Evolutionary conservation across 495 filamentous ascomycete species (phyloP).

Genomic region (Tuber indicum): DNA sequence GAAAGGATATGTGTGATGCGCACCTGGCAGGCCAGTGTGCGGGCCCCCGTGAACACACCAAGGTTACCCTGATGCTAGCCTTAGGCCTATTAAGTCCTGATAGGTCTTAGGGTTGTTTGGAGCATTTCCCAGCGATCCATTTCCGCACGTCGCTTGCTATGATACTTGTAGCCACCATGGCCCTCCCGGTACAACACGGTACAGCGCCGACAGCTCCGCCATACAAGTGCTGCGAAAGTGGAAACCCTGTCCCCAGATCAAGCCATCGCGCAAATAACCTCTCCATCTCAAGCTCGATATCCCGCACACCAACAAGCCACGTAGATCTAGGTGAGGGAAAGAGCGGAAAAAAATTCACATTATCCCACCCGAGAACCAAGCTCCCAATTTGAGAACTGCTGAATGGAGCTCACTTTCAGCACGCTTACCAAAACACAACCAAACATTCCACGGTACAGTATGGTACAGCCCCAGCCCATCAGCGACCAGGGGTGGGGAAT

Average conservation of each 20-base stretch:
- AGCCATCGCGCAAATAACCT: not conserved
- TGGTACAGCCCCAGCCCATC: not conserved
- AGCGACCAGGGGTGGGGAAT: not conserved
- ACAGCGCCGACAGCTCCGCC: too few species aligned
- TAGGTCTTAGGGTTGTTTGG: conserved; percentile 1
- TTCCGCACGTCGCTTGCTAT: not conserved
- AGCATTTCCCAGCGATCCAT: not conserved
- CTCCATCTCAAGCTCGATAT: not conserved
- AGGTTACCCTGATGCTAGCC: not conserved
- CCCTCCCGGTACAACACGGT: not conserved
- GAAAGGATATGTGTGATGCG: not conserved
- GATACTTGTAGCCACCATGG: not conserved
- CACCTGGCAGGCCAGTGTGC: not conserved
- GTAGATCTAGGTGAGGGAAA: not conserved
- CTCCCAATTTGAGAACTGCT: not conserved
- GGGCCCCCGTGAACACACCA: not conserved
- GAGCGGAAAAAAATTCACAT: not conserved
- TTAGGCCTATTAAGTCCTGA: not conserved
- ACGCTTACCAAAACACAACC: not conserved
- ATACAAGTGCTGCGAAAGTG: not conserved
- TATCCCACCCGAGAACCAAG: not conserved
- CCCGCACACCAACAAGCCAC: not conserved
- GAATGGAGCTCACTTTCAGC: not conserved
- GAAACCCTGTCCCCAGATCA: not conserved
- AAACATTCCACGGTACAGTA: not conserved